These are phyloP conservation scores for Neofusicoccum kwambonambiense DNA, from an alignment of 2,329 filamentous ascomycete genomes.

Conservation along the genomic window DNA sequence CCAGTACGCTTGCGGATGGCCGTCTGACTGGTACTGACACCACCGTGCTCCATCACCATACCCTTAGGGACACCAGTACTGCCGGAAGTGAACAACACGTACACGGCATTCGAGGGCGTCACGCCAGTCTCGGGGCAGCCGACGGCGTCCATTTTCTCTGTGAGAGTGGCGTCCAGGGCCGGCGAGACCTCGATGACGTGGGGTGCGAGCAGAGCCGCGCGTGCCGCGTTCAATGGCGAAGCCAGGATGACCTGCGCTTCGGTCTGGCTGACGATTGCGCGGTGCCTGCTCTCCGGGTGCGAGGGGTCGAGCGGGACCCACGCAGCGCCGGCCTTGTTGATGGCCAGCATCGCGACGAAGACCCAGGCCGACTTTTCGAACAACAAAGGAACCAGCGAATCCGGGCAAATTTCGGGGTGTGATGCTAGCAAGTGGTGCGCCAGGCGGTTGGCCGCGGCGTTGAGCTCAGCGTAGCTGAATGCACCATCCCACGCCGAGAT, in stretches of 20 bases:
- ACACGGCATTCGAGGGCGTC: slow-evolving; percentile 14
- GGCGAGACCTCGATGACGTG: neutral
- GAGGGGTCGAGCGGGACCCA: slow-evolving; percentile 31
- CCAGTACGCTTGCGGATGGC: slow-evolving; percentile 5
- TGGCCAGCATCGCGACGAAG: slow-evolving; percentile 36
- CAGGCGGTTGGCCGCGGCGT: slow-evolving; percentile 31
- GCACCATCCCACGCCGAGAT: slow-evolving; percentile 53
- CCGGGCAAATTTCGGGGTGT: slow-evolving; percentile 19
- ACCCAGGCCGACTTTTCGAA: slow-evolving; percentile 24
- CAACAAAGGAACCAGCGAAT: neutral
- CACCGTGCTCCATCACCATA: slow-evolving; percentile 33
- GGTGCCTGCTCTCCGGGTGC: neutral
- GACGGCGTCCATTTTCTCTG: too few species aligned
- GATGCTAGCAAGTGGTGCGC: slow-evolving; percentile 39
- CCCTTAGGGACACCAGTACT: slow-evolving; percentile 35
- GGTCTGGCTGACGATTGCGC: neutral
- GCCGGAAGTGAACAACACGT: slow-evolving; percentile 28
- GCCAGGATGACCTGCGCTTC: neutral
- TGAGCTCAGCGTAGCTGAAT: slow-evolving; percentile 49
- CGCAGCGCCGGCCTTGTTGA: slow-evolving; percentile 35
- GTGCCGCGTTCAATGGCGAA: neutral
- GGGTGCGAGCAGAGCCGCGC: neutral
- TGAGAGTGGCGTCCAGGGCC: neutral
- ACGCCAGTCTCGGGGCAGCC: slow-evolving; percentile 3
- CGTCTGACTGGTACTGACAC: neutral